A percentile compares a stretch with the other conserved stretches of the same genome.
phyloP scores from a whole-genome alignment of 495 filamentous ascomycete genomes.

The Neurospora tetraspora region DNA sequence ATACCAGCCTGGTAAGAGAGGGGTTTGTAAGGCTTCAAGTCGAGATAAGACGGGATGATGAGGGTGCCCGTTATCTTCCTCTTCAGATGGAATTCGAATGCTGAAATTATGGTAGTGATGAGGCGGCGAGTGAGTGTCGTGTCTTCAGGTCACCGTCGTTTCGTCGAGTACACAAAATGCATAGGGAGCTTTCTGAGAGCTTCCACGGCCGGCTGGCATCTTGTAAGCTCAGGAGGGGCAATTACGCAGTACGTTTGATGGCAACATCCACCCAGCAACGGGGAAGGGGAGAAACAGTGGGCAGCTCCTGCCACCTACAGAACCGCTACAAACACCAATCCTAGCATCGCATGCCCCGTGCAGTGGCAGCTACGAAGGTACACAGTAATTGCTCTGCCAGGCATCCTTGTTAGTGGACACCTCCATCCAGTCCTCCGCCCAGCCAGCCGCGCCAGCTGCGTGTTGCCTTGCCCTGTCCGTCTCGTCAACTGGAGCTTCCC shows the following conservation, averaged over 20 bases:
- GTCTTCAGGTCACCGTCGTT: background rate
- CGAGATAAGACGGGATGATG: background rate
- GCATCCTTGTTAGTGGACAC: conserved; percentile 7
- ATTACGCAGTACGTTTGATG: background rate
- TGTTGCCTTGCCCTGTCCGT: conserved; percentile 26
- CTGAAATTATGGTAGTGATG: background rate
- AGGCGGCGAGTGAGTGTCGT: background rate
- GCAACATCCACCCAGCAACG: background rate
- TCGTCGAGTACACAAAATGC: background rate
- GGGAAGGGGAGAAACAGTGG: background rate
- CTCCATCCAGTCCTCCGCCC: conserved; percentile 1
- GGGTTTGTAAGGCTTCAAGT: background rate
- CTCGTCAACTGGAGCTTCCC: conserved; percentile 16
- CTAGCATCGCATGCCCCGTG: conserved; percentile 12
- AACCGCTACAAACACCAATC: background rate
- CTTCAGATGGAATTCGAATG: background rate
- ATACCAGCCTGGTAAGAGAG: background rate
- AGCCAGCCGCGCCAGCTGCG: conserved; percentile 29
- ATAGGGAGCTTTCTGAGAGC: conserved; percentile 5
- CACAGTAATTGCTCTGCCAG: background rate
- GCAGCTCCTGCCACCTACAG: conserved; percentile 2
- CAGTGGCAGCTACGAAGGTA: background rate
- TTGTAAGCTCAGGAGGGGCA: conserved; percentile 11
- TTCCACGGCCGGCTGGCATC: conserved; percentile 3
- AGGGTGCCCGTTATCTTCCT: background rate